Evolutionary conservation across 148 eudicot species (phyloP).

Genomic region (Amaranthus cruentus): DNA sequence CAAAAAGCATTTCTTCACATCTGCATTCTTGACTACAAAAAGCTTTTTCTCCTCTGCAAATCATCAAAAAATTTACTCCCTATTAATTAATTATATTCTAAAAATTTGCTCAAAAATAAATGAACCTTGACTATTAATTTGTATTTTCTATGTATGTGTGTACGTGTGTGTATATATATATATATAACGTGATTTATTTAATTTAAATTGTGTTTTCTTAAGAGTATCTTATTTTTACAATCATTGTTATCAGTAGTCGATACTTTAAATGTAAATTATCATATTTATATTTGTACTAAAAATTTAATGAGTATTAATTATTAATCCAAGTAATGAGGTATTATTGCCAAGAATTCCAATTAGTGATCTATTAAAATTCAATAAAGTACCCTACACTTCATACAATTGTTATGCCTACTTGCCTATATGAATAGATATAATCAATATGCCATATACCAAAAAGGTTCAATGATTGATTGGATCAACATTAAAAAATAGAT

Average conservation of each 20-base stretch:
- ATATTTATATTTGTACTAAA: neutral
- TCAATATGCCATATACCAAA: constrained; percentile 12
- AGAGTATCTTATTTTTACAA: too few species aligned
- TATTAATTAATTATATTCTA: neutral
- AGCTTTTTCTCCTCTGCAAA: constrained; percentile 75
- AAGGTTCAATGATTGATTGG: constrained; percentile 11
- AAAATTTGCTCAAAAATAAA: neutral
- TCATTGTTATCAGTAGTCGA: too few species aligned
- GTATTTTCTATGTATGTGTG: too few species aligned
- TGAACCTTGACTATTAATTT: neutral
- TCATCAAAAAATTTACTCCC: constrained; percentile 3
- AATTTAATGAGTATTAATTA: neutral
- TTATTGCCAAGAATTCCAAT: constrained; percentile 12
- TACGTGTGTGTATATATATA: too few species aligned
- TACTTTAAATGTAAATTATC: neutral
- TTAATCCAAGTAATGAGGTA: neutral
- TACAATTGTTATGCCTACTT: constrained; percentile 4
- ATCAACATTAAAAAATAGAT: constrained; percentile 1
- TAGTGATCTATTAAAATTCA: constrained; percentile 1
- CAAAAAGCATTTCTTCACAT: constrained; percentile 65
- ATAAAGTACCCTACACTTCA: neutral
- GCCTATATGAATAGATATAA: neutral
- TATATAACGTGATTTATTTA: too few species aligned
- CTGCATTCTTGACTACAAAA: constrained; percentile 90
- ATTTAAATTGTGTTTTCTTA: too few species aligned